Conservation (phyloP, 768 basidiomycete genomes). For the Mycena olivaceomarginata region DNA sequence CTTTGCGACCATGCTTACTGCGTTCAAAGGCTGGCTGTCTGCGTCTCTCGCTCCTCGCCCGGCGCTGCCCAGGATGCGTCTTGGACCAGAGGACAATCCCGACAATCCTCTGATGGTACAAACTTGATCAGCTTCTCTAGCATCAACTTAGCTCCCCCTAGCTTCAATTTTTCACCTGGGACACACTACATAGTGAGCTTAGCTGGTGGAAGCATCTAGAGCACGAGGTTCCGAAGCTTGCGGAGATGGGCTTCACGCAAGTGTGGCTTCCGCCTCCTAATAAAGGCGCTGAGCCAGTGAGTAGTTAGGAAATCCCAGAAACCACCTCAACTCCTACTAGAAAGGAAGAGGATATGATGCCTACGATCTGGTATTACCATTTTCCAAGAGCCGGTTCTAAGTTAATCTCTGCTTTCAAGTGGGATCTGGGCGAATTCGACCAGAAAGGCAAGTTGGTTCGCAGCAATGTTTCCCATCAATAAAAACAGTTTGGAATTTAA, state of each 20-base stretch:
- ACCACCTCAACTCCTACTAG: slow-evolving; percentile 57
- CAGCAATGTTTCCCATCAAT: neutral
- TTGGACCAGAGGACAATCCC: slow-evolving; percentile 68
- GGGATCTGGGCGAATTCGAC: slow-evolving; percentile 92
- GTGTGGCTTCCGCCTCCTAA: slow-evolving; percentile 91
- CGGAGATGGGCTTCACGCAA: slow-evolving; percentile 84
- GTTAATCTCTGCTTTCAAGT: slow-evolving; percentile 63
- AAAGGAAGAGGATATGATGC: slow-evolving; percentile 89
- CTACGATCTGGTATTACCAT: slow-evolving; percentile 77
- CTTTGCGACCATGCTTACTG: slow-evolving; percentile 53
- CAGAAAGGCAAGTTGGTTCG: slow-evolving; percentile 72
- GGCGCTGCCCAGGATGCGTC: slow-evolving; percentile 76
- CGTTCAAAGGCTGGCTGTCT: slow-evolving; percentile 55
- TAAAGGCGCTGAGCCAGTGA: slow-evolving; percentile 81
- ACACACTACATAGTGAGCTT: slow-evolving; percentile 70
- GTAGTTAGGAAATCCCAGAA: slow-evolving; percentile 32
- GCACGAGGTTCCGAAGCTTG: slow-evolving; percentile 76
- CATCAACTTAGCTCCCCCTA: slow-evolving; percentile 44
- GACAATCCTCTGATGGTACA: slow-evolving; percentile 84
- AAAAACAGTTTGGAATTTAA: neutral
- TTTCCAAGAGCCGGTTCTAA: neutral
- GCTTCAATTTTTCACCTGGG: slow-evolving; percentile 94
- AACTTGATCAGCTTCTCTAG: neutral
- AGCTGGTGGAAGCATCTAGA: slow-evolving; percentile 92
- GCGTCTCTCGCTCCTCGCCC: slow-evolving; percentile 48